Conservation (phyloP, 106 monocot species). For the Acorus calamus region DNA sequence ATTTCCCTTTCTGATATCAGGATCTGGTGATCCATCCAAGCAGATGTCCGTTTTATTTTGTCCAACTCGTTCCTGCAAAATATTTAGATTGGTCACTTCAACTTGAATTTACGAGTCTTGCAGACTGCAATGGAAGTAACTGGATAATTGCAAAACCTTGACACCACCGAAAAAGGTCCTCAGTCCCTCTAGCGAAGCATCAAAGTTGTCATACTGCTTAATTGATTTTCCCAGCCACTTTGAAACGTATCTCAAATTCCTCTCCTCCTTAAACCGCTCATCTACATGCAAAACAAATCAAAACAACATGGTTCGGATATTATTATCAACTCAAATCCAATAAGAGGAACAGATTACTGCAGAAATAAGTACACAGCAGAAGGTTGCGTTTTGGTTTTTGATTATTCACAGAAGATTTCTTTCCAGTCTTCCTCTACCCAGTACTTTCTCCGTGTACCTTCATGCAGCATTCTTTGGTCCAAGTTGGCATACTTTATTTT, state of each 20-base stretch:
- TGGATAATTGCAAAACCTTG: conserved; percentile 24
- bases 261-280: conserved; percentile 73
- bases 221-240: conserved; percentile 90
- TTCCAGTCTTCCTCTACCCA: too few species aligned
- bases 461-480: too few species aligned
- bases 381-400: too few species aligned
- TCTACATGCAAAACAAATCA: conserved; percentile 35
- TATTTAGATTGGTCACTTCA: background rate
- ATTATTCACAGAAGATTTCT: too few species aligned
- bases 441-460: too few species aligned
- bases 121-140: too few species aligned
- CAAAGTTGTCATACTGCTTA: conserved; percentile 54
- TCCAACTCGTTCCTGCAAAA: conserved; percentile 23
- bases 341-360: too few species aligned
- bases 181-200: conserved; percentile 52
- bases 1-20: conserved; percentile 14
- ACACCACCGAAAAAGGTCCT: conserved; percentile 49
- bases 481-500: too few species aligned
- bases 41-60: background rate
- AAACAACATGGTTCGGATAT: background rate
- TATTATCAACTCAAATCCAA: background rate
- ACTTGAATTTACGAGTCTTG: background rate
- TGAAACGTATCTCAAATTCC: conserved; percentile 67
- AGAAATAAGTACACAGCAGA: background rate
- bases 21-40: conserved; percentile 5